phyloP scores from a whole-genome alignment of 106 monocot genomes.

The Platanthera guangdongensis region DNA sequence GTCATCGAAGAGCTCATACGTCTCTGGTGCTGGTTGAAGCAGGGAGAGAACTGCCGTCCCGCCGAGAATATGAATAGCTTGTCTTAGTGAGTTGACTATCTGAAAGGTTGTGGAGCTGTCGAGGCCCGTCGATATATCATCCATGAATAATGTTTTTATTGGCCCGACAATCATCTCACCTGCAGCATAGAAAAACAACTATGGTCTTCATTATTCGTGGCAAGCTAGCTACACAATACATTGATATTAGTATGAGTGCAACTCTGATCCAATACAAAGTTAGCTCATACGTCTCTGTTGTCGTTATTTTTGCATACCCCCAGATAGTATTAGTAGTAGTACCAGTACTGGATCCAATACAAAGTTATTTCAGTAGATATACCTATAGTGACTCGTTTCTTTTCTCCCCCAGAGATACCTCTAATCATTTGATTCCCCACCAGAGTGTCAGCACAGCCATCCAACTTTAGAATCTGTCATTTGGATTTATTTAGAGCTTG shows the following conservation, averaged over 20 bases:
- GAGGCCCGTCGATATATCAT: constrained; percentile 20
- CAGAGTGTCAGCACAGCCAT: constrained; percentile 31
- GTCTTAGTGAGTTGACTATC: constrained; percentile 16
- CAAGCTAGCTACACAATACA: neutral
- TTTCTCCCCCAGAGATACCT: constrained; percentile 40
- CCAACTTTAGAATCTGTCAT: constrained; percentile 33
- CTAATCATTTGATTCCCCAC: constrained; percentile 35
- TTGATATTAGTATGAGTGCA: too few relatives aligned
- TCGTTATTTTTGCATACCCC: too few relatives aligned
- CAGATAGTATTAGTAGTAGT: too few relatives aligned
- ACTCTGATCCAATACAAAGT: too few relatives aligned
- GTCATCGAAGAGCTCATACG: constrained; percentile 21
- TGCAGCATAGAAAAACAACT: neutral
- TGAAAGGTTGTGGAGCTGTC: constrained; percentile 20
- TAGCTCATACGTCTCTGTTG: too few relatives aligned
- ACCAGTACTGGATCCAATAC: neutral
- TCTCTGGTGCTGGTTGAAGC: constrained; percentile 26
- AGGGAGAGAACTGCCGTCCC: constrained; percentile 13
- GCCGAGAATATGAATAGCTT: constrained; percentile 16
- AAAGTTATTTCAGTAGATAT: neutral
- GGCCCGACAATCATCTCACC: constrained; percentile 19
- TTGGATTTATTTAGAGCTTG: neutral
- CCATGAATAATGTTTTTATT: constrained; percentile 18
- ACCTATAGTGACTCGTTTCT: constrained; percentile 42
- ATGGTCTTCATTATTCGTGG: neutral